Conservation (phyloP, 2,329 filamentous ascomycete species). For the Aspergillus brasiliensis region DNA sequence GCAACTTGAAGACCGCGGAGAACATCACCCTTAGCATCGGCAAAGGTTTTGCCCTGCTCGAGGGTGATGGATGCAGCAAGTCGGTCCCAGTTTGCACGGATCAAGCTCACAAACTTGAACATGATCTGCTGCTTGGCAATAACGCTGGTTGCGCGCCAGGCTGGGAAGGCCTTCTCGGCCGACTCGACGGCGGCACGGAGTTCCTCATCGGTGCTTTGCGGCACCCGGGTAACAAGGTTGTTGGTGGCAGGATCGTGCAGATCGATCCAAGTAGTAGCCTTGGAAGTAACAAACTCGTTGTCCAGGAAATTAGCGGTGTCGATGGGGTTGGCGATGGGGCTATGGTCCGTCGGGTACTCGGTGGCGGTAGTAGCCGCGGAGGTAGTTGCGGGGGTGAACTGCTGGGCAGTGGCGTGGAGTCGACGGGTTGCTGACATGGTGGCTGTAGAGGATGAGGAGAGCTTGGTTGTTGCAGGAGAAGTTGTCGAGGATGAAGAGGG, state of each 20-base stretch:
- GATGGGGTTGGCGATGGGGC: constrained; percentile 55
- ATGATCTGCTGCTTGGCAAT: constrained; percentile 65
- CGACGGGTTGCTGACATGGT: constrained; percentile 31
- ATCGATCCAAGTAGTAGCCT: constrained; percentile 64
- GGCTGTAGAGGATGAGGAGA: constrained; percentile 18
- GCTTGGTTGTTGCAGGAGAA: constrained; percentile 10
- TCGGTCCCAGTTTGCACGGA: constrained; percentile 66
- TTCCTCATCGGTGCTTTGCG: constrained; percentile 66
- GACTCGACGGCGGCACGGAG: constrained; percentile 63
- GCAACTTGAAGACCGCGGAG: constrained; percentile 67
- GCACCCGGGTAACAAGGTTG: constrained; percentile 66
- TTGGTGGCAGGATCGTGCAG: constrained; percentile 67
- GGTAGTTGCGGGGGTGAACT: constrained; percentile 53
- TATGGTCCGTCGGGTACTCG: constrained; percentile 59
- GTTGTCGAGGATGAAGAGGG: constrained; percentile 24
- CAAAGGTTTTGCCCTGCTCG: constrained; percentile 70
- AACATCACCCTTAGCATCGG: constrained; percentile 67
- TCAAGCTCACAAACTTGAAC: constrained; percentile 66
- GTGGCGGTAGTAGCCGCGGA: constrained; percentile 53
- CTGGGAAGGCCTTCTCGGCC: constrained; percentile 64
- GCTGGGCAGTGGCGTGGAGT: constrained; percentile 58
- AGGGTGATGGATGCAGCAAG: constrained; percentile 66
- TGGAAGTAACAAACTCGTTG: constrained; percentile 62
- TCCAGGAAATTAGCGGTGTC: constrained; percentile 67
- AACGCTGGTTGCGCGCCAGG: constrained; percentile 63